Base-by-base conservation (phyloP, 495 filamentous ascomycete genomes). In the Peziza echinospora region DNA sequence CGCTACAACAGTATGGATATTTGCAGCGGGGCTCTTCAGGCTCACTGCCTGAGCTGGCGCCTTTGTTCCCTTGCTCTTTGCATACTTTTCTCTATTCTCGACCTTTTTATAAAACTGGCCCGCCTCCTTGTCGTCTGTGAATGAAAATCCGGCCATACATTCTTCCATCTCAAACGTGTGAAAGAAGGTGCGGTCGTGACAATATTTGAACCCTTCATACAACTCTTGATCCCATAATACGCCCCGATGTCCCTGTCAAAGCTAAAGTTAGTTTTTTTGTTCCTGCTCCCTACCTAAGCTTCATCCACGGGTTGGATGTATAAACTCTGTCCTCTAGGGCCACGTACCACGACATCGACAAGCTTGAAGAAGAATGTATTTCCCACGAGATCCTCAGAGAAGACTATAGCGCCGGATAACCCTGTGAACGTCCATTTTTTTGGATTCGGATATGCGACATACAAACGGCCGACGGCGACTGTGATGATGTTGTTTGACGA, bases 201-300 rank as follows among this genome's bases (percentile, higher is more conserved):
- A 89, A 64, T 96, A 97, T 28, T 70, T 70, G 67, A 93, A 96
- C 41, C 75, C 78, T 45, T 97, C 85, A 61, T 86, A 96, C 53
- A 96, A 79, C 62, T 97, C 89, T 64, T 94, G 85, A 59, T 97
- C 89, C 89, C 89, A 97, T 53, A 97, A 78, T 22, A 97, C 91
- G 43, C 91, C 89, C 54, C 78, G 74, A 61, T 75, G 76, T 41
- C 80, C 67, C 55, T 60, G 24, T 45, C 24, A 28, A 28, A 37
- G 24, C 37, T 11, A 8, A 60, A 48, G 63, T 54, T 46, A 48
- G 45, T 19, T 26, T 23, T 30, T 16, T 13, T 16, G 19, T 10
- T 13, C 11, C 3, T 28, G 24, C 11, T 49, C 21, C 7, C 19
- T 21, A 46, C 19, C 21, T 48, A 25, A 9, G 21, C 24, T 49